Evolutionary conservation across 164 flowering plant genomes (phyloP).

Genomic region (Amborella trichopoda): DNA sequence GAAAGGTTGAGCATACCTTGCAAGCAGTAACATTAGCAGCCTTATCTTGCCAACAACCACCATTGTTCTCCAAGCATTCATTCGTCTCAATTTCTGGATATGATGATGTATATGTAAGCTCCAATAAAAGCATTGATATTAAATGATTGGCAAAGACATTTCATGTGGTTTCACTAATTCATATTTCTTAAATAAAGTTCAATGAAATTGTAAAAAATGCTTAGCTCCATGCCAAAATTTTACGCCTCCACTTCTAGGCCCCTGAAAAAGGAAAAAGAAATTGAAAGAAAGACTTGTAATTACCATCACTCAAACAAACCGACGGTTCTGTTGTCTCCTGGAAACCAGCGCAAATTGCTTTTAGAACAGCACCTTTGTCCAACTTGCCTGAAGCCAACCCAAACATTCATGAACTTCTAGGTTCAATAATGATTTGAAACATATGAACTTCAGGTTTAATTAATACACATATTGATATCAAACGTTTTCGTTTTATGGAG

Average conservation of each 20-base stretch:
- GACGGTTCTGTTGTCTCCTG: slow-evolving; percentile 92
- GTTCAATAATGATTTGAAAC: neutral
- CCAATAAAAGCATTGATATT: neutral
- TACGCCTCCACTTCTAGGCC: too few species aligned
- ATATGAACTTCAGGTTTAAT: slow-evolving; percentile 1
- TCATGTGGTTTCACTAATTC: too few species aligned
- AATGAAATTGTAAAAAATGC: too few species aligned
- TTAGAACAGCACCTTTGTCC: slow-evolving; percentile 86
- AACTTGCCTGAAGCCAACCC: slow-evolving; percentile 55
- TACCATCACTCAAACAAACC: slow-evolving; percentile 72
- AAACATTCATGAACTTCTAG: neutral
- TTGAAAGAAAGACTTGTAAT: neutral
- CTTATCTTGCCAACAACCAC: slow-evolving; percentile 91
- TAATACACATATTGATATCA: neutral
- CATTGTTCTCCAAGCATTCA: slow-evolving; percentile 79
- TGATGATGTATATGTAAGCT: too few species aligned
- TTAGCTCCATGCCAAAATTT: too few species aligned
- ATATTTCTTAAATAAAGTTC: too few species aligned
- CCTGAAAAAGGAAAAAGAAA: neutral
- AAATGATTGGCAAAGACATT: too few species aligned
- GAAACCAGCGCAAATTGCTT: slow-evolving; percentile 91
- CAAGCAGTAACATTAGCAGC: slow-evolving; percentile 72
- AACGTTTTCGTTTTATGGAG: neutral
- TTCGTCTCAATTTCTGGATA: slow-evolving; percentile 74
- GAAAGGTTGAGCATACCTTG: slow-evolving; percentile 71